Conservation (phyloP, 75 land plant species). For the Ceratopteris richardii region DNA sequence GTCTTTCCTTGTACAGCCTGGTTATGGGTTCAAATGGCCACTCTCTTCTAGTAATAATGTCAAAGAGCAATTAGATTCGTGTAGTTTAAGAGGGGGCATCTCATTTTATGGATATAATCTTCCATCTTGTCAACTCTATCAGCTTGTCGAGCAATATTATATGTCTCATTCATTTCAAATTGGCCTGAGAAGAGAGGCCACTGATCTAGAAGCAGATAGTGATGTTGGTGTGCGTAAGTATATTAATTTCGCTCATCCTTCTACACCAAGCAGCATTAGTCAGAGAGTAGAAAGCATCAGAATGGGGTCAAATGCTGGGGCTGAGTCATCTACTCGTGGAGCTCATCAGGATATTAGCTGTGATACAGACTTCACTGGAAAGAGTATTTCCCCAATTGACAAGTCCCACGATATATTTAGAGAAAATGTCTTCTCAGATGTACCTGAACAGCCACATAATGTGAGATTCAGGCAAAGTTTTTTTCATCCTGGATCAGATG, state of each 20-base stretch:
- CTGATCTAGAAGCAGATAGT: slow-evolving; percentile 3
- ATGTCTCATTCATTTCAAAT: slow-evolving; percentile 24
- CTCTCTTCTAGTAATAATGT: background rate
- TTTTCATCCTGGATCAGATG: background rate
- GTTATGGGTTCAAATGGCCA: slow-evolving; percentile 15
- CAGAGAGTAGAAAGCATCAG: too few relatives aligned
- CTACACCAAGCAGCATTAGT: background rate
- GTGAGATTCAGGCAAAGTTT: slow-evolving; percentile 1
- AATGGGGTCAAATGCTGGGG: background rate
- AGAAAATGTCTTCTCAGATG: background rate
- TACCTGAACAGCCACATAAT: slow-evolving; percentile 18
- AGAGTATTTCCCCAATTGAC: slow-evolving; percentile 17
- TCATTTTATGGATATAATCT: slow-evolving; percentile 3
- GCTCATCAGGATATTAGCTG: too few relatives aligned
- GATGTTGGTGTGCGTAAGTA: background rate
- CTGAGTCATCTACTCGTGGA: slow-evolving; percentile 23
- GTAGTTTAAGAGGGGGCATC: background rate
- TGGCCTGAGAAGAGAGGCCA: slow-evolving; percentile 7
- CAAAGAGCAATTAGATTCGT: background rate
- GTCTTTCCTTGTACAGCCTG: slow-evolving; percentile 12
- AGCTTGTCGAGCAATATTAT: slow-evolving; percentile 23
- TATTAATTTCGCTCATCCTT: background rate
- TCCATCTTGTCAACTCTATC: slow-evolving; percentile 18
- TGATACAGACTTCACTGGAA: too few relatives aligned
- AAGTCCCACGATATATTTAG: too few relatives aligned